Conservation (phyloP, 2,329 filamentous ascomycete genomes). For the Penicillium expansum region DNA sequence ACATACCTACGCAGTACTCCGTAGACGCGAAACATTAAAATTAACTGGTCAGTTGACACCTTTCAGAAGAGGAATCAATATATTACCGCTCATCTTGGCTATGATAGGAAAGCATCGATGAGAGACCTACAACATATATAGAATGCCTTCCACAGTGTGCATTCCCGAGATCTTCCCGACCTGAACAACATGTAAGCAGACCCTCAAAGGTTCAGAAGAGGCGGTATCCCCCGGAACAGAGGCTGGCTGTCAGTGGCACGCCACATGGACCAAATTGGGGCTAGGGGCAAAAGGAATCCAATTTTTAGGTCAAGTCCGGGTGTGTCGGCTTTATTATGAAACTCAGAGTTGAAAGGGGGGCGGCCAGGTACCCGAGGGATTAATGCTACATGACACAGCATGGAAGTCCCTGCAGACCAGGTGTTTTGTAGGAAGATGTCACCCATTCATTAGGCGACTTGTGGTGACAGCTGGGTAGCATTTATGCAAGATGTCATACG, state of each 20-base stretch:
- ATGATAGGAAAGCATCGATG: neutral
- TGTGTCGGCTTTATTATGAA: neutral
- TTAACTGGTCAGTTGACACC: neutral
- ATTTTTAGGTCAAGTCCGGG: conserved; percentile 1
- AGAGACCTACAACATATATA: neutral
- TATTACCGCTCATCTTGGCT: neutral
- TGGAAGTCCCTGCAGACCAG: neutral
- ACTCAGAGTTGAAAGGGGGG: neutral
- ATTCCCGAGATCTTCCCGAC: neutral
- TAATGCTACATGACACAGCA: neutral
- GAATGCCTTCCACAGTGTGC: neutral
- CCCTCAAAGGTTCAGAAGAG: neutral
- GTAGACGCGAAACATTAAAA: neutral
- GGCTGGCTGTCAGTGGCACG: conserved; percentile 1
- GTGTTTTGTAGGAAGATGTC: neutral
- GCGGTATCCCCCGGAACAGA: neutral
- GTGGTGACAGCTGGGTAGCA: neutral
- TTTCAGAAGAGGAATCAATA: neutral
- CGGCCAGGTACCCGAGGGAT: neutral
- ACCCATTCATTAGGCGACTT: neutral
- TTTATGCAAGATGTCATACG: neutral
- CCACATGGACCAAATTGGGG: neutral
- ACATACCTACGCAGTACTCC: neutral
- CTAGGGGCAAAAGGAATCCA: neutral
- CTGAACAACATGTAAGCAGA: neutral